Conservation (phyloP, 257 asterid species). For the Ocimum tenuiflorum region DNA sequence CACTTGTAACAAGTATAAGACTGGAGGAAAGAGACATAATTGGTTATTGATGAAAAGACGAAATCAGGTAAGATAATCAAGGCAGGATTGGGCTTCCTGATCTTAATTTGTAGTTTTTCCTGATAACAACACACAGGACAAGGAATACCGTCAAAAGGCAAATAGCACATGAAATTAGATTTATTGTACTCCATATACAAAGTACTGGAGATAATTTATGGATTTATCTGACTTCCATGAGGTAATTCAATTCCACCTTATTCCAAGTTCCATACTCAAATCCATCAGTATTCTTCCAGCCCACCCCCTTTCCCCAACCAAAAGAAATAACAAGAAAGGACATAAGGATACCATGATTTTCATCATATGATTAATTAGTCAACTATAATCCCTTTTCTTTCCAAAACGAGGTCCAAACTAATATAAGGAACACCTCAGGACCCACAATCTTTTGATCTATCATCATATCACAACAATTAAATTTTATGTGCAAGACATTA, state of each 20-base stretch:
- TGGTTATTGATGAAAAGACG: background rate
- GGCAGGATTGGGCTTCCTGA: background rate
- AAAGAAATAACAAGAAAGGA: background rate
- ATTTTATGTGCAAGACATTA: too few relatives aligned
- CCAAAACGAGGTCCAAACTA: too few relatives aligned
- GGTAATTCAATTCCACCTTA: background rate
- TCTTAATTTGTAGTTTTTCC: background rate
- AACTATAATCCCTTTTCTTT: background rate
- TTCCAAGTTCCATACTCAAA: background rate
- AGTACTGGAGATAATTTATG: background rate
- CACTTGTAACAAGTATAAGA: too few relatives aligned
- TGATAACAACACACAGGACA: background rate
- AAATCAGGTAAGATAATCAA: background rate
- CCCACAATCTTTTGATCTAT: too few relatives aligned
- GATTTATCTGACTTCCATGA: background rate
- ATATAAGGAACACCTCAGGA: background rate
- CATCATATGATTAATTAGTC: background rate
- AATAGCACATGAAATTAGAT: constrained; percentile 1
- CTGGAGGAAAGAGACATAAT: too few relatives aligned
- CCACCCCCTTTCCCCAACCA: background rate
- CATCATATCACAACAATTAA: too few relatives aligned
- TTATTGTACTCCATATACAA: too few relatives aligned
- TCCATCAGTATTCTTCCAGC: background rate
- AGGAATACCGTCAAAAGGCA: background rate
- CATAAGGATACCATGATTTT: too few relatives aligned